These are phyloP conservation scores for Pythium aristosporum DNA, from an alignment of 352 stramenopile genomes.

Conservation along the genomic window DNA sequence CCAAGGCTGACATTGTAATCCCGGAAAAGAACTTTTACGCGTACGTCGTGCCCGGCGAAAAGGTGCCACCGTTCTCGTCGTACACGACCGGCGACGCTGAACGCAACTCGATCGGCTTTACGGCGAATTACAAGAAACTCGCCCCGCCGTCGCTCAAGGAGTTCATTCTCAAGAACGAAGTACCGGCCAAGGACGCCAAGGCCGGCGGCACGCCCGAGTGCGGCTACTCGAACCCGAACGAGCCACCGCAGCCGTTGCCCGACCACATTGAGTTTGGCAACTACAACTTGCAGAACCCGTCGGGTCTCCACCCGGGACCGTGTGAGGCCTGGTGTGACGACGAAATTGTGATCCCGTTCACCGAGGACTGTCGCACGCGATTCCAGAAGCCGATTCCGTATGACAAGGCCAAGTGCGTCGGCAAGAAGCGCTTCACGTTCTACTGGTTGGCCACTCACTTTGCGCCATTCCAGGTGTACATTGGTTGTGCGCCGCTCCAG, in stretches of 20 bases:
- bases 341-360: conserved; percentile 27
- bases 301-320: conserved; percentile 31
- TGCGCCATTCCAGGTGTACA: conserved; percentile 51
- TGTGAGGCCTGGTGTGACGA: conserved; percentile 47
- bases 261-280: conserved; percentile 16
- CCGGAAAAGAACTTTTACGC: conserved; percentile 28
- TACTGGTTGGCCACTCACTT: conserved; percentile 58
- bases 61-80: conserved; percentile 21
- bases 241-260: conserved; percentile 4
- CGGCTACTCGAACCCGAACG: conserved; percentile 7
- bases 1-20: conserved; percentile 27
- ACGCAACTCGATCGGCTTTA: conserved; percentile 6
- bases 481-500: conserved; percentile 3
- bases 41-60: conserved; percentile 18
- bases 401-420: conserved; percentile 32
- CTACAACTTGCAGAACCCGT: conserved; percentile 8
- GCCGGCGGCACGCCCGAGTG: too few species aligned
- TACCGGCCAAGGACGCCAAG: neutral
- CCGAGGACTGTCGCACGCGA: conserved; percentile 31
- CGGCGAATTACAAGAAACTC: conserved; percentile 13
- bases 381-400: conserved; percentile 30
- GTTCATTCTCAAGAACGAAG: conserved; percentile 21
- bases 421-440: conserved; percentile 38
- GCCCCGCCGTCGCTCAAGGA: conserved; percentile 10
- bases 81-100: conserved; percentile 27